A percentile compares a stretch with the other conserved stretches of the same genome.
Conservation (phyloP, 129 eudicot species). For the Mikania micrantha region DNA sequence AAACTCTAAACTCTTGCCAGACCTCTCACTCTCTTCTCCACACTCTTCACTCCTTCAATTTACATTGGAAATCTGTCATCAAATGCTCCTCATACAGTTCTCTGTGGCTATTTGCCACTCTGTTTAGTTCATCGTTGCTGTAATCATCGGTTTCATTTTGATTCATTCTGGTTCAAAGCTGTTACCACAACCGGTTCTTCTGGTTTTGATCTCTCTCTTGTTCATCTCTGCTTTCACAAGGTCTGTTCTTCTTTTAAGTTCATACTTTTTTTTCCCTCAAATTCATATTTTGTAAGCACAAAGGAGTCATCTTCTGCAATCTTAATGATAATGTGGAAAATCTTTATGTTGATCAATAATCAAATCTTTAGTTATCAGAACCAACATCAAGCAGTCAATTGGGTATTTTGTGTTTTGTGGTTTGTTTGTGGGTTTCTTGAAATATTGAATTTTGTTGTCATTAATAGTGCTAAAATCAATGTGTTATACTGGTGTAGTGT, state of each 20-base stretch:
- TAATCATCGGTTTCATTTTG: no score
- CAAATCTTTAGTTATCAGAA: not conserved
- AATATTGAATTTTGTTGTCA: no score
- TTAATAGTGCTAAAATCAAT: no score
- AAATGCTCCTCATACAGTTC: constrained; percentile 46
- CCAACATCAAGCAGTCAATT: not conserved
- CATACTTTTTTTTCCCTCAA: not conserved
- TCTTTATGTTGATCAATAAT: not conserved
- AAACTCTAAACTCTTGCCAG: constrained; percentile 49
- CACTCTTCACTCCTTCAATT: constrained; percentile 35
- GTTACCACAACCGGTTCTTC: not conserved
- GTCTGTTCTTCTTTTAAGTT: not conserved
- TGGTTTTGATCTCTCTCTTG: not conserved
- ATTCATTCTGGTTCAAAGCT: not conserved
- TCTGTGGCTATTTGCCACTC: no score
- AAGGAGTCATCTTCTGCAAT: no score
- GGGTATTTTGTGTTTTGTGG: not conserved
- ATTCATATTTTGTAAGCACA: not conserved
- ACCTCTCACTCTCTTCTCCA: constrained; percentile 35
- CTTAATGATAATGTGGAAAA: no score
- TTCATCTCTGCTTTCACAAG: not conserved
- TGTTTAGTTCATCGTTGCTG: no score
- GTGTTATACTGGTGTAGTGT: no score
- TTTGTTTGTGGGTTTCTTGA: not conserved
- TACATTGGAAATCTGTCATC: constrained; percentile 57